Conservation (phyloP, 257 asterid genomes). For the Cinchona pubescens region DNA sequence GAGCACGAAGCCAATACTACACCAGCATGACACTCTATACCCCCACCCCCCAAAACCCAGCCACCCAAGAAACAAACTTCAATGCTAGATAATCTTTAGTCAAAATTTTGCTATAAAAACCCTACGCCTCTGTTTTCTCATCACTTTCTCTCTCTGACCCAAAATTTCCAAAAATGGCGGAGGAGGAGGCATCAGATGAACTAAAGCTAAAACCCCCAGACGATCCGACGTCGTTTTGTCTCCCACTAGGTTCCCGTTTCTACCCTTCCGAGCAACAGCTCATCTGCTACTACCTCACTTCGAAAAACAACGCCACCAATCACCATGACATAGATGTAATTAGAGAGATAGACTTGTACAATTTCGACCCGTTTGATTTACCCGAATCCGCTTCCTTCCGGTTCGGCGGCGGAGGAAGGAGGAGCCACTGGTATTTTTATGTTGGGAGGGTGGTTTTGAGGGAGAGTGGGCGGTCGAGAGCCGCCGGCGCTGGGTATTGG, state of each 20-base stretch:
- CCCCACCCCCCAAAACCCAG: too few species aligned
- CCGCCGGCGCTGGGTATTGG: conserved; percentile 42
- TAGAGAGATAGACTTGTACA: conserved; percentile 36
- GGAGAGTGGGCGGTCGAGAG: conserved; percentile 22
- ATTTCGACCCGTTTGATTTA: conserved; percentile 30
- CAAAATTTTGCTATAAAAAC: conserved; percentile 23
- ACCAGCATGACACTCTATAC: too few species aligned
- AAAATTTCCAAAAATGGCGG: conserved; percentile 28
- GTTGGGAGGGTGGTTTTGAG: conserved; percentile 31
- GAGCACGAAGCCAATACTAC: too few species aligned
- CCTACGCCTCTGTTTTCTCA: neutral
- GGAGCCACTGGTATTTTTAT: conserved; percentile 41
- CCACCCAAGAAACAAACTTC: too few species aligned
- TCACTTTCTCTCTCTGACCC: neutral
- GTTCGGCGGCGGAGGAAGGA: conserved; percentile 34
- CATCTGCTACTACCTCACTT: conserved; percentile 32
- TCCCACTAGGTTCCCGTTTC: conserved; percentile 37
- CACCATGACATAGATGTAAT: conserved; percentile 26
- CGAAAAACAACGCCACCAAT: conserved; percentile 24
- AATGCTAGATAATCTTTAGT: too few species aligned
- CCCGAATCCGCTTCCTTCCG: conserved; percentile 33
- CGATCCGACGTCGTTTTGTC: conserved; percentile 14
- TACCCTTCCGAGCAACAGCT: conserved; percentile 42
- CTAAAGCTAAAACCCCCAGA: neutral
- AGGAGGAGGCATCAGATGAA: too few species aligned